Percentiles rank a stretch among this genome's conserved stretches.
Conservation (phyloP, 768 basidiomycete genomes). For the Suillus decipiens region DNA sequence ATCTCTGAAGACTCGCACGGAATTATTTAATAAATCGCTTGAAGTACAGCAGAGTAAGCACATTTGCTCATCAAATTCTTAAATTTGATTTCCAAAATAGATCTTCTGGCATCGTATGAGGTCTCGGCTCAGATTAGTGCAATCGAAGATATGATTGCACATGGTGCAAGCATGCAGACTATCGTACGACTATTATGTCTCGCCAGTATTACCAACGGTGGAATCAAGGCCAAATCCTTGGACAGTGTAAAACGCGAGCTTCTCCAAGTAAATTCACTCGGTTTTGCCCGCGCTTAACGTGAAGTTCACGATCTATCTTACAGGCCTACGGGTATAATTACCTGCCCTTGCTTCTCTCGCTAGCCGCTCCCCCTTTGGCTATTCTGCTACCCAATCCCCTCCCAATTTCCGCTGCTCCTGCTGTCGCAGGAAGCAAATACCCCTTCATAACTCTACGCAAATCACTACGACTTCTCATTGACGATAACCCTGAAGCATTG, state of each 20-base stretch:
- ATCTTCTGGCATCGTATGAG: conserved; percentile 94
- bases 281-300: background rate
- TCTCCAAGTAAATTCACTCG: conserved; percentile 57
- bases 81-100: conserved; percentile 40
- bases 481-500: conserved; percentile 74
- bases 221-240: conserved; percentile 82
- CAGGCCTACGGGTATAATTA: conserved; percentile 78
- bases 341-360: conserved; percentile 66
- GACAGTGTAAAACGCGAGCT: conserved; percentile 92
- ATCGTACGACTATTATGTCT: conserved; percentile 84
- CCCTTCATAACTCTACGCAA: conserved; percentile 78
- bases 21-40: conserved; percentile 87
- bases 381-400: conserved; percentile 67
- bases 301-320: conserved; percentile 22
- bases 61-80: conserved; percentile 12
- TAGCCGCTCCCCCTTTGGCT: conserved; percentile 66
- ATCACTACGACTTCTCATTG: conserved; percentile 87
- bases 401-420: conserved; percentile 49
- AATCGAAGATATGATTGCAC: conserved; percentile 89
- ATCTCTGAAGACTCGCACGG: conserved; percentile 79
- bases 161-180: conserved; percentile 78
- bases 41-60: conserved; percentile 93
- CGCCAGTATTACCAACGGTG: conserved; percentile 79
- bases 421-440: conserved; percentile 52
- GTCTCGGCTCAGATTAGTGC: conserved; percentile 74